Base-by-base conservation (phyloP, 2,329 filamentous ascomycete species). In the Botrytis medusae region DNA sequence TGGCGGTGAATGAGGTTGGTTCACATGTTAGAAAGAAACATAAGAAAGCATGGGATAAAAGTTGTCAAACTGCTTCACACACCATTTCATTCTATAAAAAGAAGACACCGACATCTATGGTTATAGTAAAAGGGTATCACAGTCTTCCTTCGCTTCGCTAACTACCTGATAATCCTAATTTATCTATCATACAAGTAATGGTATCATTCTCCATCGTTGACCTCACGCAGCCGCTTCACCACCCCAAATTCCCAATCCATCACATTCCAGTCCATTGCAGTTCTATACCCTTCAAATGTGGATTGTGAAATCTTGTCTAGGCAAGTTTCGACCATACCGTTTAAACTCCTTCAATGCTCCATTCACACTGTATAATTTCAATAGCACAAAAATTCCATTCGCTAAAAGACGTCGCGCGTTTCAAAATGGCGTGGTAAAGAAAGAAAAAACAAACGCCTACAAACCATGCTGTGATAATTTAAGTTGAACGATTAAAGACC, bases 141-240 rank as follows among this genome's bases (percentile, higher is more conserved):
- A 72, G 44, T 72, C 71, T 69, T 63, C 69, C n/a, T 40, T 69
- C 18, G 32, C 34, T 29, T 37, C 37, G 37, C 46, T 34, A 72
- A 69, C 29, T 60, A 54, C 48, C 48, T 54, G n/a, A 25, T 25
- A 72, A 67, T 72, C 61, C 61, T 72, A 37, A 46, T 25, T 59
- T 42, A 61, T 42, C 51, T 72, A 72, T 72, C 71, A 72, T 72
- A 72, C 71, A 72, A 61, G 61, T 61, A 72, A 72, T 69, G 71
- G 71, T 72, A 72, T 73, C 71, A 40, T 72, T 72, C 70, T 59
- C 48, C 51, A 59, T 60, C 71, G 10, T 69, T 51, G 20, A 46
- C 40, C 61, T 42, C 54, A 14, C 46, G n/a, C 40, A 16, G 6
- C 32, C n/a, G 22, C 63, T 37, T 69, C 40, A 61, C 25, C 25